phyloP scores from a whole-genome alignment of 768 basidiomycete species.

The Galerina sulciceps region DNA sequence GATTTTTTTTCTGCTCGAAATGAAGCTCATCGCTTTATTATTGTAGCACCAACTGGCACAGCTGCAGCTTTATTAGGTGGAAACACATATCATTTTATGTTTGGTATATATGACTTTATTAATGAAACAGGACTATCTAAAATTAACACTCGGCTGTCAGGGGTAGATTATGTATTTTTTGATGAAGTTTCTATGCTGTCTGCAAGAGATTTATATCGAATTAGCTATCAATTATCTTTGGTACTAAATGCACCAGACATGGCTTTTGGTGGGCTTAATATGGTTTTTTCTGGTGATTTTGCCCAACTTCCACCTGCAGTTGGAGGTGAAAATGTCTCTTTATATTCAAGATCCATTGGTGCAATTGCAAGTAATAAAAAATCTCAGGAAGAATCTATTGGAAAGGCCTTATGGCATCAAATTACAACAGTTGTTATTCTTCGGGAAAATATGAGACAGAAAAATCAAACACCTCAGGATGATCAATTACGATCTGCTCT shows the following conservation, averaged over 20 bases:
- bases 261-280: slow-evolving; percentile 41
- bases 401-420: slow-evolving; percentile 38
- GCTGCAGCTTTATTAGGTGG: slow-evolving; percentile 24
- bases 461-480: slow-evolving; percentile 22
- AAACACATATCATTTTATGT: slow-evolving; percentile 33
- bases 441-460: slow-evolving; percentile 38
- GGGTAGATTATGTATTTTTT: slow-evolving; percentile 41
- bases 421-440: slow-evolving; percentile 35
- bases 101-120: slow-evolving; percentile 25
- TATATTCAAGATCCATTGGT: slow-evolving; percentile 7
- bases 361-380: neutral
- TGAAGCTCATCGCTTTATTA: slow-evolving; percentile 20
- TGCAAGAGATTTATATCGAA: slow-evolving; percentile 28
- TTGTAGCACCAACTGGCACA: slow-evolving; percentile 19
- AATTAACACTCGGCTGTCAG: slow-evolving; percentile 19
- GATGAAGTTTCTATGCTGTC: slow-evolving; percentile 49
- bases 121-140: slow-evolving; percentile 1
- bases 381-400: slow-evolving; percentile 24
- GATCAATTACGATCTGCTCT: slow-evolving; percentile 29
- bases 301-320: slow-evolving; percentile 42
- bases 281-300: slow-evolving; percentile 50
- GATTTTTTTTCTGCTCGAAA: slow-evolving; percentile 20
- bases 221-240: slow-evolving; percentile 22
- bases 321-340: slow-evolving; percentile 17
- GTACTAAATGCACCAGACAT: slow-evolving; percentile 15